Percentiles rank a stretch among this genome's conserved stretches.
Evolutionary conservation across 192 early-diverging fungal genomes (phyloP).

Genomic region (Funneliformis mosseae): DNA sequence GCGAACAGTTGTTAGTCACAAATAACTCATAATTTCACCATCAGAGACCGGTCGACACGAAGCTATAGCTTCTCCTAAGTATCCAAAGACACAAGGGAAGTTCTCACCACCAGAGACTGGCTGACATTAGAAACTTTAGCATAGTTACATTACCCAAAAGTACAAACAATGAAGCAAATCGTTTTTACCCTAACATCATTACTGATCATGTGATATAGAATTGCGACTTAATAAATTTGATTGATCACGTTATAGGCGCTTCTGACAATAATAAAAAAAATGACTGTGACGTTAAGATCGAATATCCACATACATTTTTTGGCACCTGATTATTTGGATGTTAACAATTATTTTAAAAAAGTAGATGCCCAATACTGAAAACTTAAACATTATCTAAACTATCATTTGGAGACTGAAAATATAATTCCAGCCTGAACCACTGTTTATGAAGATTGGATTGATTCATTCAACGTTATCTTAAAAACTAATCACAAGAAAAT

Average conservation of each 20-base stretch:
- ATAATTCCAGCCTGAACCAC: neutral
- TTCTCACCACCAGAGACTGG: no score
- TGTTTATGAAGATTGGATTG: neutral
- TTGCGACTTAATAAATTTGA: no score
- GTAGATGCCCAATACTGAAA: neutral
- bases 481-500: slow-evolving; percentile 6
- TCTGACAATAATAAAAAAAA: no score
- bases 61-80: neutral
- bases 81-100: neutral
- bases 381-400: neutral
- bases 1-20: no score
- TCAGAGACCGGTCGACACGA: neutral
- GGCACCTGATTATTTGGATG: neutral
- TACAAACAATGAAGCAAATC: no score
- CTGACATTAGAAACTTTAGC: no score
- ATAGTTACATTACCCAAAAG: no score
- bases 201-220: no score
- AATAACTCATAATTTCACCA: neutral
- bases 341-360: neutral
- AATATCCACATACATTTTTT: neutral
- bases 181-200: no score
- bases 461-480: neutral
- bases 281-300: neutral
- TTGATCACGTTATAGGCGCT: no score
- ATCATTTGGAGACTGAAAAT: slow-evolving; percentile 2